Percentiles rank a stretch among this genome's conserved stretches.
These are phyloP conservation scores for Avena sativa DNA, from an alignment of 176 grass and related monocot species.

Conservation along the genomic window DNA sequence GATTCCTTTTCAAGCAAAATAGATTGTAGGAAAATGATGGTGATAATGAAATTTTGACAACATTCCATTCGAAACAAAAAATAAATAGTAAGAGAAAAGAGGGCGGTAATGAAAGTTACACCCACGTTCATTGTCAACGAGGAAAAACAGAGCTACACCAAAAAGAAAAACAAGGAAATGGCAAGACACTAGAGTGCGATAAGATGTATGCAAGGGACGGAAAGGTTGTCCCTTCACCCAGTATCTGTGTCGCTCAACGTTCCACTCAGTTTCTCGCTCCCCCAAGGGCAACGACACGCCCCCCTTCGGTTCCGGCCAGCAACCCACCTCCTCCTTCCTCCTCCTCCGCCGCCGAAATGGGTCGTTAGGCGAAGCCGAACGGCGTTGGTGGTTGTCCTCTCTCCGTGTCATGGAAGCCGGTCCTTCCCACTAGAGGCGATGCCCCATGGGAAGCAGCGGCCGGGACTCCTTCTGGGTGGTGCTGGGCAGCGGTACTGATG, in stretches of 20 bases:
- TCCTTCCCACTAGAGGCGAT: too few relatives aligned
- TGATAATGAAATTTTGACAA: neutral
- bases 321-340: too few relatives aligned
- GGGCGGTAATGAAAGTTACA: neutral
- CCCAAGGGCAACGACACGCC: too few relatives aligned
- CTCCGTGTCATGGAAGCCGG: too few relatives aligned
- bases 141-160: too few relatives aligned
- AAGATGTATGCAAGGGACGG: neutral
- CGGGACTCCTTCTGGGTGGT: too few relatives aligned
- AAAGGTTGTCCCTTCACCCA: neutral
- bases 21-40: neutral
- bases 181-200: neutral
- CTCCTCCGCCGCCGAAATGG: too few relatives aligned
- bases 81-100: neutral
- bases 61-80: neutral
- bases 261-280: neutral
- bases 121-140: neutral
- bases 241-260: neutral
- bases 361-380: too few relatives aligned
- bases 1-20: neutral
- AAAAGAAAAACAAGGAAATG: neutral
- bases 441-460: too few relatives aligned
- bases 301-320: too few relatives aligned
- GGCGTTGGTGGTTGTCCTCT: too few relatives aligned
- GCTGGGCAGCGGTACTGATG: too few relatives aligned